Percentiles rank a stretch among this genome's conserved stretches.
Evolutionary conservation across 2,329 filamentous ascomycete species (phyloP).

Genomic region (Fusarium pseudocircinatum): DNA sequence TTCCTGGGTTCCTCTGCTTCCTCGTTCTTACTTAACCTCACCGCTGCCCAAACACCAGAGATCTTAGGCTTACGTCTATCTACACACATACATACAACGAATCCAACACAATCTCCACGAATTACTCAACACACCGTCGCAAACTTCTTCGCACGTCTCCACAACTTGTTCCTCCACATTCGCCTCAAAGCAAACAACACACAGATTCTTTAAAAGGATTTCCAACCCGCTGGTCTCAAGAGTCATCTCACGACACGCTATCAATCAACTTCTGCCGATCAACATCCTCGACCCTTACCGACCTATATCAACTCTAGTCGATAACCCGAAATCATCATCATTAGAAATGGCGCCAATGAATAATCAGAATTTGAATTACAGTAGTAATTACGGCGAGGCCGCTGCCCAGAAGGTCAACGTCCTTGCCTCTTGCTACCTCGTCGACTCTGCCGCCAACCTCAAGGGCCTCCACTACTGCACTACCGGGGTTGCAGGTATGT

Average conservation of each 20-base stretch:
- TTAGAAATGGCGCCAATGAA: constrained; percentile 74
- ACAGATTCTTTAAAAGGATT: constrained; percentile 11
- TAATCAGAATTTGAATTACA: constrained; percentile 72
- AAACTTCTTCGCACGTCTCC: constrained; percentile 12
- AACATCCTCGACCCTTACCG: constrained; percentile 9
- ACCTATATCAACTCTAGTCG: constrained; percentile 27
- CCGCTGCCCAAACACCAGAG: constrained; percentile 31
- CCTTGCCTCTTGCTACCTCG: constrained; percentile 91
- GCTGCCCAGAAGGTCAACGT: constrained; percentile 74
- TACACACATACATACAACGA: not conserved
- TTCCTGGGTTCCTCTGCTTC: constrained; percentile 27
- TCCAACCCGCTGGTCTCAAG: not conserved
- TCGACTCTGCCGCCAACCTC: constrained; percentile 76
- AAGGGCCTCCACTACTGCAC: constrained; percentile 95
- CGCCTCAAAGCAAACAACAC: constrained; percentile 2
- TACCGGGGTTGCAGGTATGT: constrained; percentile 82
- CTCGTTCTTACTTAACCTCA: constrained; percentile 27
- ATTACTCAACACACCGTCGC: not conserved
- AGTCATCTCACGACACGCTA: constrained; percentile 7
- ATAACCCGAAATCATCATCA: constrained; percentile 40
- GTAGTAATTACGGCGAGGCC: constrained; percentile 81
- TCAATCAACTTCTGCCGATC: constrained; percentile 21
- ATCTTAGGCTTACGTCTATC: constrained; percentile 10
- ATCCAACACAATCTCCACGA: constrained; percentile 15
- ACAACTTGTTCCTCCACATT: not conserved